Conservation (phyloP, 306 rosid species). For the Cicer yamashitae region DNA sequence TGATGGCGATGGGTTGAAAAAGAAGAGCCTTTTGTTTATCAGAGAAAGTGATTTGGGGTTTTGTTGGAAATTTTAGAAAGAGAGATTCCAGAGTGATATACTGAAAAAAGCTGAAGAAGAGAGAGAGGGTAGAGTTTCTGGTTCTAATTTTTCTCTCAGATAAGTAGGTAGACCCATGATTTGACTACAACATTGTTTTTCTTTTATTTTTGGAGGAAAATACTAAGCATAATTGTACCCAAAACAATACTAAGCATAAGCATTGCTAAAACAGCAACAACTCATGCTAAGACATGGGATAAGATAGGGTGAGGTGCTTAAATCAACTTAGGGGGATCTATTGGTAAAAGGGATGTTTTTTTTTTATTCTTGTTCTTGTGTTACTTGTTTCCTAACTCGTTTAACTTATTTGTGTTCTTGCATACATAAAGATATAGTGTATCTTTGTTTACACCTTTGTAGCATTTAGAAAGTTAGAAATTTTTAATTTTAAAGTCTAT, state of each 20-base stretch:
- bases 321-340: neutral
- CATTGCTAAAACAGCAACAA: neutral
- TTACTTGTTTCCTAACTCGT: neutral
- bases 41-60: conserved; percentile 40
- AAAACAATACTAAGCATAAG: neutral
- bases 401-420: neutral
- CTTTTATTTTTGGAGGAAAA: neutral
- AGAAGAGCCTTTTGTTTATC: conserved; percentile 26
- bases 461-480: too few relatives aligned
- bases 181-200: conserved; percentile 38
- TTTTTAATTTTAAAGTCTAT: too few relatives aligned
- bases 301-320: conserved; percentile 4
- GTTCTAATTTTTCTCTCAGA: neutral
- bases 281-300: neutral
- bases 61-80: conserved; percentile 40
- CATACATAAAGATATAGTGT: neutral
- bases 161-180: conserved; percentile 32
- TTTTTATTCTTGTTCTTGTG: neutral
- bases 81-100: conserved; percentile 44
- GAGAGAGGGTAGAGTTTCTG: neutral
- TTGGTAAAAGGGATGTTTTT: neutral
- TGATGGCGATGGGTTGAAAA: conserved; percentile 41
- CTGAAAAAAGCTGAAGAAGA: conserved; percentile 29
- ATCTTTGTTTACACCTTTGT: too few relatives aligned
- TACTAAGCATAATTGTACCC: neutral